These are phyloP conservation scores for Leonotis leonurus DNA, from an alignment of 257 asterid genomes.

Conservation along the genomic window DNA sequence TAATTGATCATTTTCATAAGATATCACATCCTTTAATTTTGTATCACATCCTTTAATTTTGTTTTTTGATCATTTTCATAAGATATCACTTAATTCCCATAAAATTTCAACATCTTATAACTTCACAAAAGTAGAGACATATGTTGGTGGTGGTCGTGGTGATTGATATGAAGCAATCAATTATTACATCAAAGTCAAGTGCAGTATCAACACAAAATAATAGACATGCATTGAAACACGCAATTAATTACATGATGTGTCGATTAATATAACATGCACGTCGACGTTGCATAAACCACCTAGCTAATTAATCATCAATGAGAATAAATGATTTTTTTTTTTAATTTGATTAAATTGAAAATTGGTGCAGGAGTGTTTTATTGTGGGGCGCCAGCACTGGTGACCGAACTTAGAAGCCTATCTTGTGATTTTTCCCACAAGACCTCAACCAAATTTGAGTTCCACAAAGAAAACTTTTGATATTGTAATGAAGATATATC, in stretches of 20 bases:
- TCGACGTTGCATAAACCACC: not conserved
- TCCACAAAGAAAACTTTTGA: constrained; percentile 87
- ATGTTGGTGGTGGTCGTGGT: not conserved
- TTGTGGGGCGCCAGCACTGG: constrained; percentile 88
- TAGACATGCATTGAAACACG: constrained; percentile 7
- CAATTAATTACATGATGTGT: not conserved
- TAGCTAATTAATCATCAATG: not conserved
- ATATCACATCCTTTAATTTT: not conserved
- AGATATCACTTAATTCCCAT: not conserved
- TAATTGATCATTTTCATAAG: not conserved
- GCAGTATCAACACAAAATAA: not conserved
- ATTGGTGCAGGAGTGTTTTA: constrained; percentile 73
- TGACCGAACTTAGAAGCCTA: constrained; percentile 49
- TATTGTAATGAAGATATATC: not conserved
- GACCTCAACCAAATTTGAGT: constrained; percentile 73
- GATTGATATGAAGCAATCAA: not conserved
- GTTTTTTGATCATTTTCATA: not conserved
- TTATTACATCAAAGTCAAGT: not conserved
- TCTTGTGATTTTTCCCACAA: constrained; percentile 69
- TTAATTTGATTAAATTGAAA: no score
- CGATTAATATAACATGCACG: not conserved
- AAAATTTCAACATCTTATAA: not conserved
- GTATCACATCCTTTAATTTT: not conserved
- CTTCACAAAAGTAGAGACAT: constrained; percentile 4
- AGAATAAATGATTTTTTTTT: no score